A percentile compares a stretch with the other conserved stretches of the same genome.
These are phyloP conservation scores for Lachancea cidri DNA, from an alignment of 805 yeast species.

Conservation along the genomic window DNA sequence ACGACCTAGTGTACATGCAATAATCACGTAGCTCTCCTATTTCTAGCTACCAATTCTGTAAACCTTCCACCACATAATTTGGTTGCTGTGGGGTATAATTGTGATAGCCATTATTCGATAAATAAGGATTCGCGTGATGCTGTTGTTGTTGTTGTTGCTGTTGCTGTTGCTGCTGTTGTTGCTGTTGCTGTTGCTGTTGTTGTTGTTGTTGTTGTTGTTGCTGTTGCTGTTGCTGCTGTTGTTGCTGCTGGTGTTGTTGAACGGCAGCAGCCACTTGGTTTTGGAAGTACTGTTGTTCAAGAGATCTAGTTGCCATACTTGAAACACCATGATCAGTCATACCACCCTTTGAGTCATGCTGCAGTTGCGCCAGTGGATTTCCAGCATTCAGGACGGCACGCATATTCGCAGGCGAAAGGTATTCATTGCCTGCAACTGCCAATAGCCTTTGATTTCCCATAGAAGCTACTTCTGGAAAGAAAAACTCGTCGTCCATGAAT, in stretches of 20 bases:
- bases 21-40: neutral
- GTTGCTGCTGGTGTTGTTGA: constrained; percentile 13
- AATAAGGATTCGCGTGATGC: constrained; percentile 8
- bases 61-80: constrained; percentile 1
- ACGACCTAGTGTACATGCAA: neutral
- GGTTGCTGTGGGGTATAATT: constrained; percentile 2
- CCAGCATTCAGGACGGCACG: constrained; percentile 5
- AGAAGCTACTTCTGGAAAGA: constrained; percentile 20
- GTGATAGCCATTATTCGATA: constrained; percentile 5
- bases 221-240: constrained; percentile 2
- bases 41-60: constrained; percentile 3
- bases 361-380: constrained; percentile 1
- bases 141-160: constrained; percentile 11
- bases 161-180: constrained; percentile 14
- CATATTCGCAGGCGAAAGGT: constrained; percentile 2
- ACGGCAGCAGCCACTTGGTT: constrained; percentile 9
- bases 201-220: constrained; percentile 6
- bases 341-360: constrained; percentile 1
- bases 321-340: neutral
- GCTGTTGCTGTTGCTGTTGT: constrained; percentile 18
- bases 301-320: constrained; percentile 1
- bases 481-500: constrained; percentile 26
- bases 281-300: constrained; percentile 7
- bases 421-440: neutral
- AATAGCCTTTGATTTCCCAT: neutral